Percentiles rank a stretch among this genome's conserved stretches.
Conservation (phyloP, 805 yeast genomes). For the Suhomyces sp. region DNA sequence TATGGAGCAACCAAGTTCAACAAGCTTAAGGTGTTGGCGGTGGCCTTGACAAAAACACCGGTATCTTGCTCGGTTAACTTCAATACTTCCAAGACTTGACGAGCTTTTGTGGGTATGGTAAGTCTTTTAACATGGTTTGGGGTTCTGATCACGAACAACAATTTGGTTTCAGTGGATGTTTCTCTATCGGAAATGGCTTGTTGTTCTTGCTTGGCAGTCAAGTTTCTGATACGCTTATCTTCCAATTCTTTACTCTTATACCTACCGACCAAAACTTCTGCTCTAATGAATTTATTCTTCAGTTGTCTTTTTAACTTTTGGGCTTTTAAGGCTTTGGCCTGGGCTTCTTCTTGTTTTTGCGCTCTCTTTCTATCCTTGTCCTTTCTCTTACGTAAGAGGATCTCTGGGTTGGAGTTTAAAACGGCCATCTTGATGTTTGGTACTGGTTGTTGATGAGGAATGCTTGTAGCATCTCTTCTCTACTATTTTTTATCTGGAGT, state of each 20-base stretch:
- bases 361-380: constrained; percentile 70
- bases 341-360: constrained; percentile 69
- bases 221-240: constrained; percentile 62
- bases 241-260: constrained; percentile 67
- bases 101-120: constrained; percentile 64
- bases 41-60: constrained; percentile 71
- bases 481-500: constrained; percentile 4
- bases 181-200: constrained; percentile 16
- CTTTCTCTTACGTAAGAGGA: constrained; percentile 75
- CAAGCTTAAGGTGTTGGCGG: constrained; percentile 58
- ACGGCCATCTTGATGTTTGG: constrained; percentile 37
- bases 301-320: constrained; percentile 41
- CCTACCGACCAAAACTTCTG: constrained; percentile 70
- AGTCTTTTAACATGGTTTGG: constrained; percentile 59
- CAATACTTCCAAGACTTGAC: constrained; percentile 56
- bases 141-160: constrained; percentile 67
- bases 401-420: constrained; percentile 70
- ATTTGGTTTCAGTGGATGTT: constrained; percentile 33
- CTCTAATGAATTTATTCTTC: constrained; percentile 62
- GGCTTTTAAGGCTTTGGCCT: constrained; percentile 47
- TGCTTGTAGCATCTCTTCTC: constrained; percentile 1
- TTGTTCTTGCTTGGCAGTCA: constrained; percentile 50
- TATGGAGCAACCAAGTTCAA: constrained; percentile 71
- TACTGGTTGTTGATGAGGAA: too few species aligned
- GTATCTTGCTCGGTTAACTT: constrained; percentile 60